Conservation (phyloP, 495 filamentous ascomycete genomes). For the Cudoniella acicularis region DNA sequence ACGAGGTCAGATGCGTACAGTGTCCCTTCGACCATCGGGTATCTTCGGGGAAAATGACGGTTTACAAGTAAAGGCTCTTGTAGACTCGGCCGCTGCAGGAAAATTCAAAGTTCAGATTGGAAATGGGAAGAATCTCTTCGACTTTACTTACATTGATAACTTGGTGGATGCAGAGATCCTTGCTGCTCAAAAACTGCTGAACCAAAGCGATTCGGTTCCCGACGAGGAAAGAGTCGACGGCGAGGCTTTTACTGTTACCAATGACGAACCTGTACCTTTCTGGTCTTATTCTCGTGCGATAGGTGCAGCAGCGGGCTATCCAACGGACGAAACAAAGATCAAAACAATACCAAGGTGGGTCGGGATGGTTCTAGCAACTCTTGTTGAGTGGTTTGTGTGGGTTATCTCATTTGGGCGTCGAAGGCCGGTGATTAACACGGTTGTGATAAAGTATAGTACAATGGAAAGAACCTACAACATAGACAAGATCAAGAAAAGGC, state of each 20-base stretch:
- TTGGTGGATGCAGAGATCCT: slow-evolving; percentile 72
- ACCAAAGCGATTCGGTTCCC: slow-evolving; percentile 53
- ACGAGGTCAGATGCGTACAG: slow-evolving; percentile 58
- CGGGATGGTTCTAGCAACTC: slow-evolving; percentile 59
- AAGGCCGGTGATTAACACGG: slow-evolving; percentile 68
- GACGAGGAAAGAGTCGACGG: too few species aligned
- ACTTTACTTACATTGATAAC: slow-evolving; percentile 76
- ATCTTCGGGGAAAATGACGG: slow-evolving; percentile 87
- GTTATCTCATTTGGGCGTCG: slow-evolving; percentile 48
- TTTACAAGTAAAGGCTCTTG: slow-evolving; percentile 53
- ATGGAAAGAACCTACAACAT: slow-evolving; percentile 82
- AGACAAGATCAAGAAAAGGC: slow-evolving; percentile 69
- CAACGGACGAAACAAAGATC: slow-evolving; percentile 54
- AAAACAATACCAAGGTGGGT: slow-evolving; percentile 61
- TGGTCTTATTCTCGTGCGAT: slow-evolving; percentile 83
- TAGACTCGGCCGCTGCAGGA: slow-evolving; percentile 57
- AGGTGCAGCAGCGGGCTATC: slow-evolving; percentile 63
- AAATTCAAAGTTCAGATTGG: slow-evolving; percentile 79
- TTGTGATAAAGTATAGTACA: slow-evolving; percentile 67
- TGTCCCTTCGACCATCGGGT: slow-evolving; percentile 76
- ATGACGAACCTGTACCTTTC: slow-evolving; percentile 86
- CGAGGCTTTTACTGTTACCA: slow-evolving; percentile 92
- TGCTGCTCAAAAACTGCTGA: slow-evolving; percentile 64
- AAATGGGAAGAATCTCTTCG: slow-evolving; percentile 78
- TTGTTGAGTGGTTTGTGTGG: slow-evolving; percentile 65